These are phyloP conservation scores for Populus ilicifolia DNA, from an alignment of 345 rosid genomes.

Conservation along the genomic window DNA sequence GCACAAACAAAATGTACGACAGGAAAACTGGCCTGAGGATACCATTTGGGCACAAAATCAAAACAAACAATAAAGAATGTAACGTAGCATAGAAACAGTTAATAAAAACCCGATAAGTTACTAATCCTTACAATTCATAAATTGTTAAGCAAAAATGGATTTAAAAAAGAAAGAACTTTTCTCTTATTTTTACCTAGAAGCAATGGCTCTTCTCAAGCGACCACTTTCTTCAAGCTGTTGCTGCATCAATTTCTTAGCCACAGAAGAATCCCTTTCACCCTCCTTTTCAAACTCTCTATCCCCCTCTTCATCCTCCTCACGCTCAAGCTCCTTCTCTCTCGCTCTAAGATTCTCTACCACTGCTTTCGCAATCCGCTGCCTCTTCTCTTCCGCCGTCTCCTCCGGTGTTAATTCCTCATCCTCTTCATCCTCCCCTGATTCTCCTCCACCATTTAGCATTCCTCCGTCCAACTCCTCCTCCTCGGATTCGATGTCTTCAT, in stretches of 20 bases:
- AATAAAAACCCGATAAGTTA: not conserved
- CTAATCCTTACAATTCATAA: not conserved
- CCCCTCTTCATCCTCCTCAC: slow-evolving; percentile 42
- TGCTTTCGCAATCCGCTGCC: slow-evolving; percentile 59
- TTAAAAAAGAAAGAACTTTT: not conserved
- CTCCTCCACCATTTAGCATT: not conserved
- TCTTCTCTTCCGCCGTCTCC: slow-evolving; percentile 66
- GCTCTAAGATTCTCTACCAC: slow-evolving; percentile 43
- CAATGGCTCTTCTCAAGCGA: slow-evolving; percentile 58
- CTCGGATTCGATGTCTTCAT: slow-evolving; percentile 58
- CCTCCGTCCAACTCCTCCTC: slow-evolving; percentile 11
- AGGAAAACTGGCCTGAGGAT: not conserved
- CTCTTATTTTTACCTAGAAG: slow-evolving; percentile 55
- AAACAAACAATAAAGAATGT: not conserved
- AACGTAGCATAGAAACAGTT: not conserved
- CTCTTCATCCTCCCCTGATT: slow-evolving; percentile 45
- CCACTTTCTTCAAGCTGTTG: slow-evolving; percentile 92
- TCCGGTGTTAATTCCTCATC: slow-evolving; percentile 13
- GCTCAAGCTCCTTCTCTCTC: slow-evolving; percentile 24
- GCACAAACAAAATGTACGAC: not conserved
- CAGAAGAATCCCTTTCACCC: slow-evolving; percentile 54
- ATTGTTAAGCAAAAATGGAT: not conserved
- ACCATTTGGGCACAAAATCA: not conserved
- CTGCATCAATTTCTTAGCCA: slow-evolving; percentile 62
- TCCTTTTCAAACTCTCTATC: slow-evolving; percentile 44